Conservation (phyloP, 2,329 filamentous ascomycete species). For the Zymoseptoria ardabiliae region DNA sequence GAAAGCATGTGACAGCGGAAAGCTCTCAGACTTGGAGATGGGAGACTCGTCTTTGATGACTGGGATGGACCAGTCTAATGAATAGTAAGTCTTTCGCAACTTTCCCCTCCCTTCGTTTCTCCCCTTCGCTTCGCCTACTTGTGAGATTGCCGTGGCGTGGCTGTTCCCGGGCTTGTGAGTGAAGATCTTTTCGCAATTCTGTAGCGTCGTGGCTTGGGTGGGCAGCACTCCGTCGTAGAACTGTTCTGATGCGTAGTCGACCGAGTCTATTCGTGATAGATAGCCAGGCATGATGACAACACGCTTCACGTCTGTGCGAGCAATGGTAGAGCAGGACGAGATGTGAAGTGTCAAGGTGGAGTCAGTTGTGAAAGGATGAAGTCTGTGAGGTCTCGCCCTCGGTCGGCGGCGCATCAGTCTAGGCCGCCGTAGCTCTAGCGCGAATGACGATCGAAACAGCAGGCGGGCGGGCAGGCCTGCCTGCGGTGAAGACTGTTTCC, state of each 20-base stretch:
- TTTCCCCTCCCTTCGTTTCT: background rate
- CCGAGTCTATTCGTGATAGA: background rate
- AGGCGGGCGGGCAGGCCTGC: background rate
- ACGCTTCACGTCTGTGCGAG: background rate
- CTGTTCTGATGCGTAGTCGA: background rate
- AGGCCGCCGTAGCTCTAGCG: background rate
- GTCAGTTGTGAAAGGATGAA: background rate
- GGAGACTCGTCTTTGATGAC: background rate
- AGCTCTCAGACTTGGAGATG: background rate
- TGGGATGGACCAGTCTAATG: background rate
- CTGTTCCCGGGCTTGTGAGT: background rate
- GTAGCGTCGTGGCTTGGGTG: background rate
- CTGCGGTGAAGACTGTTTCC: background rate
- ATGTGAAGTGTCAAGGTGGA: background rate
- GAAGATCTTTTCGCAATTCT: no score
- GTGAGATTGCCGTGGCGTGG: background rate
- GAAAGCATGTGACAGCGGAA: background rate
- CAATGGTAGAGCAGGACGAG: background rate
- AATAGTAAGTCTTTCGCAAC: background rate
- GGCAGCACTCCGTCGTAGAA: background rate
- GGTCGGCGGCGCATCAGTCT: background rate
- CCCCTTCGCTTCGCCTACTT: background rate
- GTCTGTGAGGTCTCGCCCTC: background rate
- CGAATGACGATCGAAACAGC: background rate
- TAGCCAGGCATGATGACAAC: background rate